These are phyloP conservation scores for Psidium guajava DNA, from an alignment of 345 rosid species.

Conservation along the genomic window DNA sequence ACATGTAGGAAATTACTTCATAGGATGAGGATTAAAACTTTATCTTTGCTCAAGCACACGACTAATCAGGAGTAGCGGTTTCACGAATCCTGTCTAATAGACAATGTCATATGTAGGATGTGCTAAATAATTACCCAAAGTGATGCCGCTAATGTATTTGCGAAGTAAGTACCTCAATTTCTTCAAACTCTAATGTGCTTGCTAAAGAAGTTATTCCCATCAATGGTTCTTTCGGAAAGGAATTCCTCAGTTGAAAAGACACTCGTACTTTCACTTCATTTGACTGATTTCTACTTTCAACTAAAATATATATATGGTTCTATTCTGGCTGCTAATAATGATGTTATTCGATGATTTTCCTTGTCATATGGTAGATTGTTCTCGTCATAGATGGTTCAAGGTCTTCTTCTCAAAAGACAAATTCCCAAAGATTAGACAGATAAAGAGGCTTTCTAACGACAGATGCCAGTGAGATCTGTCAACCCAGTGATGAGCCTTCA, in stretches of 20 bases:
- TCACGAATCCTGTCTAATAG: neutral
- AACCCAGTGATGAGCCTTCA: neutral
- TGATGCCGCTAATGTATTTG: neutral
- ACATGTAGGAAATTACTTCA: neutral
- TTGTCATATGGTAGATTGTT: neutral
- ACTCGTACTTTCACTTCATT: neutral
- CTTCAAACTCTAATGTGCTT: neutral
- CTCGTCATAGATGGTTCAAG: neutral
- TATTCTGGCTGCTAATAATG: neutral
- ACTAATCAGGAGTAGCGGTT: neutral
- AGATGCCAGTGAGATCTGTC: neutral
- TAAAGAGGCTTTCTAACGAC: neutral
- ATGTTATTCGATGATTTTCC: neutral
- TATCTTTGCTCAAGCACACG: neutral
- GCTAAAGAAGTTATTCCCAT: neutral
- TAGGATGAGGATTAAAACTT: neutral
- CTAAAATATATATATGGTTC: neutral
- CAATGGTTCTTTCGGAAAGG: neutral
- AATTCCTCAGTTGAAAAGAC: neutral
- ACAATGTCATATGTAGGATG: neutral
- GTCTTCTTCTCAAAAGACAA: neutral
- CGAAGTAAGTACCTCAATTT: neutral
- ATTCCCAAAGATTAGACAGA: neutral
- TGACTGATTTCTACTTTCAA: neutral
- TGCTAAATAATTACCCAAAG: neutral